Base-by-base conservation (phyloP, 176 grass and related monocot genomes). In the Aechmea fasciata region DNA sequence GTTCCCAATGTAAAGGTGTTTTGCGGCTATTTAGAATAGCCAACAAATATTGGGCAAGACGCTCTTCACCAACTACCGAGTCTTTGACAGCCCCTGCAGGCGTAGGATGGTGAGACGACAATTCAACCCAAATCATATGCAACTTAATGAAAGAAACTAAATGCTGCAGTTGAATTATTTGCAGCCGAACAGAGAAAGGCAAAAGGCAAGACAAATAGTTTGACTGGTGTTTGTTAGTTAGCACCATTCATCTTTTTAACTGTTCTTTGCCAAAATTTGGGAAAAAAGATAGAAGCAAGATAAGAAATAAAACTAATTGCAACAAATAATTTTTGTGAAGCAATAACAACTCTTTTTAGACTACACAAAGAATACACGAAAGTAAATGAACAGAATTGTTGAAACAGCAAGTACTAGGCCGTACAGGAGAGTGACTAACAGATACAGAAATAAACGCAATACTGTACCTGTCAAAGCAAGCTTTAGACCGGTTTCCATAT, bases 401-500 rank as follows among this genome's bases (percentile, higher is more conserved):
- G 2, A 59, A 59, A 57, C 9, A 57, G 54, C 9, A 70, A 51
- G 2, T 11, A 23, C 10, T 50, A 55, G 25, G 50, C 48, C 10
- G 48, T 15, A 17, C 17, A 75, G 28, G 50, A 19, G 12, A 57
- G 22, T 76, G 11, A 76, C 13, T 28, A 26, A 26, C 12, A 50
- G 50, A 69, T 29, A 33, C 6, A 57, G 66, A 79, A 26, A 51
- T 18, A n/a, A 24, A 63, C 64, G 20, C 50, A 69, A 65, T 17
- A 2, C 0, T 10, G 3, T 81, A 97, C 93, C 93, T 85, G 93
- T 92, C 69, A 97, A 73, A 77, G 89, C 93, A 79, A 92, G 93
- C 82, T 87, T 97, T 83, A 97, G 69, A 66, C 93, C 89, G 24
- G 85, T 89, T 54, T 91, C 93, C 82, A 97, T 90, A 68, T 97